Evolutionary conservation across 108 stramenopile genomes (phyloP).

Genomic region (Conticribra weissflogii): DNA sequence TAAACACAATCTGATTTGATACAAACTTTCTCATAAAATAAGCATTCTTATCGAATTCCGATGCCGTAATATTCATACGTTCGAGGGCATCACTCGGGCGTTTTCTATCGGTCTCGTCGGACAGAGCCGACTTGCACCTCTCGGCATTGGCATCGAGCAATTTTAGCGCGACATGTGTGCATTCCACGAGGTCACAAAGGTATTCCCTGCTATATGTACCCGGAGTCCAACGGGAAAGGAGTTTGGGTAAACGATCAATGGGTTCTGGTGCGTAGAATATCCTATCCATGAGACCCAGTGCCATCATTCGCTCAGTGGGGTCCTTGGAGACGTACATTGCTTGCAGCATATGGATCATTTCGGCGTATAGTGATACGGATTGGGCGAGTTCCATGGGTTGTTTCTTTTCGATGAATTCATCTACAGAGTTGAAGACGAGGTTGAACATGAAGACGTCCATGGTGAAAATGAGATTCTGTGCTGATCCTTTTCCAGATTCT

Average conservation of each 20-base stretch:
- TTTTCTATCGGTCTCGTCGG: constrained; percentile 35
- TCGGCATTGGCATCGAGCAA: constrained; percentile 67
- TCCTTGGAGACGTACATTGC: constrained; percentile 77
- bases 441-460: constrained; percentile 94
- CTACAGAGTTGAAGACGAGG: constrained; percentile 76
- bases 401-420: constrained; percentile 74
- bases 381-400: constrained; percentile 65
- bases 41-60: constrained; percentile 70
- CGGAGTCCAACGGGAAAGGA: constrained; percentile 73
- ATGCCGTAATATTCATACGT: constrained; percentile 69
- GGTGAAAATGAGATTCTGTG: constrained; percentile 77
- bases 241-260: constrained; percentile 71
- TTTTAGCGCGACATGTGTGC: constrained; percentile 75
- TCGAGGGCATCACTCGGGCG: constrained; percentile 54
- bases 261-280: constrained; percentile 83
- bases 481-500: constrained; percentile 17
- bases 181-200: constrained; percentile 82
- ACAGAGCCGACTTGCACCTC: constrained; percentile 27
- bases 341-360: constrained; percentile 83
- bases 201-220: constrained; percentile 80
- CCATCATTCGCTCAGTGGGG: constrained; percentile 82
- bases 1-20: constrained; percentile 73
- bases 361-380: constrained; percentile 75
- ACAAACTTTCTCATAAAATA: constrained; percentile 79
- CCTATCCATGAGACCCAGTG: constrained; percentile 82